These are phyloP conservation scores for Pythium coloratum DNA, from an alignment of 352 stramenopile genomes.

Conservation along the genomic window DNA sequence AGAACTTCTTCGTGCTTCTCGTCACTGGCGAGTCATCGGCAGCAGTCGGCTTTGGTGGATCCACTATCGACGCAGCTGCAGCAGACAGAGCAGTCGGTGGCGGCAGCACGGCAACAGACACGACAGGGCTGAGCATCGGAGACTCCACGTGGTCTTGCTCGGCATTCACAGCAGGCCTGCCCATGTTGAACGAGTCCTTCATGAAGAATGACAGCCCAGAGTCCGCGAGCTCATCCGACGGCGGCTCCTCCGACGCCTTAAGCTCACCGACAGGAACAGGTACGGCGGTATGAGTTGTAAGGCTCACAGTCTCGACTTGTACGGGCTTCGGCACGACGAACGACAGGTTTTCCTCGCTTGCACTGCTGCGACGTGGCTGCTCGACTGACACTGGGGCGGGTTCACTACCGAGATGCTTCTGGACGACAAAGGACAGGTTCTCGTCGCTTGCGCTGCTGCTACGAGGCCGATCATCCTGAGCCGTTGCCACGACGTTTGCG, in stretches of 20 bases:
- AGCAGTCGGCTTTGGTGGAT: not conserved
- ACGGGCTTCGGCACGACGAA: not conserved
- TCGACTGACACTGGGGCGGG: too few relatives aligned
- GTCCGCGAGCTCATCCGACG: not conserved
- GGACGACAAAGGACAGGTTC: slow-evolving; percentile 1
- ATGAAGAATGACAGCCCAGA: not conserved
- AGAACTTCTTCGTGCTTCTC: slow-evolving; percentile 19
- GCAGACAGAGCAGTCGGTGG: not conserved
- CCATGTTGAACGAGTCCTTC: not conserved
- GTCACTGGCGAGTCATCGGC: not conserved
- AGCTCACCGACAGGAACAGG: not conserved
- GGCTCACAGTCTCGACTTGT: not conserved
- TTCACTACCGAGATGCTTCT: not conserved
- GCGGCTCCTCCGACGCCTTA: too few relatives aligned
- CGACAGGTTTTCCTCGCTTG: slow-evolving; percentile 1
- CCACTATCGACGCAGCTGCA: not conserved
- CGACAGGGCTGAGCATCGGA: not conserved
- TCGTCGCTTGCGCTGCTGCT: not conserved
- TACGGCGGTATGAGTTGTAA: too few relatives aligned
- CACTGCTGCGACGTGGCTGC: not conserved
- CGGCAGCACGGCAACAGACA: not conserved
- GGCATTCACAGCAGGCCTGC: not conserved
- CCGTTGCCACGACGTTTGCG: not conserved
- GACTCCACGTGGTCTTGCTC: not conserved
- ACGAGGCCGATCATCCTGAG: not conserved